phyloP scores from a whole-genome alignment of 2,329 filamentous ascomycete species.

The Pestalotiopsis sp. region DNA sequence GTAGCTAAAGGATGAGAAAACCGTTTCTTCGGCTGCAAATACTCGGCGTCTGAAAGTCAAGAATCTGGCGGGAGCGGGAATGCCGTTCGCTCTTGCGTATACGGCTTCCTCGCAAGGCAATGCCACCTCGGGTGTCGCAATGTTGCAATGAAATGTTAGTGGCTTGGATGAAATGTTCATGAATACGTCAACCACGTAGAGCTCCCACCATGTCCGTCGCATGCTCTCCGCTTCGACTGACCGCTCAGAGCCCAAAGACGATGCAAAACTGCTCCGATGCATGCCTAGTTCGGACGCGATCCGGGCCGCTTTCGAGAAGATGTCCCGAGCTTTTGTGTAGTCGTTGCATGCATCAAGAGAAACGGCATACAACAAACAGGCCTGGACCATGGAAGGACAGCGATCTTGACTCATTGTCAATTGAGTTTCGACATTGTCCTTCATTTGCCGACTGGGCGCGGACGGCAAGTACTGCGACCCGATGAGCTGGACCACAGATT shows the following conservation, averaged over 20 bases:
- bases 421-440: neutral
- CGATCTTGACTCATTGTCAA: constrained; percentile 3
- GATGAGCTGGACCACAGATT: constrained; percentile 1
- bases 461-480: neutral
- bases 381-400: constrained; percentile 2
- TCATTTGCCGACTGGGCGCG: neutral
- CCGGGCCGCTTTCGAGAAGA: neutral
- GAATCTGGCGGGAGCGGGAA: neutral
- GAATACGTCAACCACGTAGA: constrained; percentile 5
- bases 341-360: neutral
- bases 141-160: neutral
- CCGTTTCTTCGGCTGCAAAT: neutral
- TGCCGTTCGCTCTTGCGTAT: neutral
- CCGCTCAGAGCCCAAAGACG: neutral
- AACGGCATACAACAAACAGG: neutral
- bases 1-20: neutral
- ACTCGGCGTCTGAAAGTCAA: neutral
- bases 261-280: constrained; percentile 1
- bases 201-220: constrained; percentile 7
- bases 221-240: neutral
- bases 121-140: constrained; percentile 1
- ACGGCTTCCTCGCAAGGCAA: neutral
- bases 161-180: constrained; percentile 3
- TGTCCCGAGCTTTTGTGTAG: neutral
- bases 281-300: neutral